Evolutionary conservation across 768 basidiomycete genomes (phyloP), one percentile per base, ranked within the genome.

Genomic region (Coprinopsis cinerea): DNA sequence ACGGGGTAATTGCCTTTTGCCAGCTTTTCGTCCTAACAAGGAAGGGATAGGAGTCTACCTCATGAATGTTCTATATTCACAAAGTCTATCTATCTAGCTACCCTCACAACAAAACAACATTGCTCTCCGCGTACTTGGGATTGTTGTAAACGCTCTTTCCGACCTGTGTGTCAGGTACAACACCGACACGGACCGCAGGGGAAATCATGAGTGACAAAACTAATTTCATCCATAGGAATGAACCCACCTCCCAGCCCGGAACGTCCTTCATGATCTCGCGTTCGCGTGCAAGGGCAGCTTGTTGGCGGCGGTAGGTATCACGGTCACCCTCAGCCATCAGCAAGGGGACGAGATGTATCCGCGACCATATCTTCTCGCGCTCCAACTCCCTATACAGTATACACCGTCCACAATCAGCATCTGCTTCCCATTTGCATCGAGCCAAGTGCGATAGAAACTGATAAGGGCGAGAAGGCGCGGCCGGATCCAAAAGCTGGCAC

Each of bases 261-360:
- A 97, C 92, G 58, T 92, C 88, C 68, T 88, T 90, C 95, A 97
- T 97, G 61, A 97, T 91, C 69, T 82, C 88, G 68, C 73, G 76
- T 69, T 98, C 96, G 40, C 91, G 69, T 23, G 72, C 84, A 47
- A 85, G 44, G 43, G 82, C 82, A n/a, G 89, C 92, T 61, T 83
- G 79, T 60, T 83, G 71, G 32, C 90, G 80, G 53, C 91, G 77
- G 72, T 89, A 92, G 49, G 77, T 74, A 65, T 94, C 92, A 48
- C 96, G 85, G 71, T 99, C 95, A 3, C 84, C 84, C 65, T 99
- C 95, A 32, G 95, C 95, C 58, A 94, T 75, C 40, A 99, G 76
- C 50, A 97, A 65, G 9, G 95, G 96, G 26, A 93, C 85, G 27
- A 96, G 79, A 72, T 98, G 84, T 62, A 99, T 92, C 55, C 95